Percentiles rank a stretch among this genome's conserved stretches.
Evolutionary conservation across 768 basidiomycete genomes (phyloP).

Genomic region (Chalciporus chontae): DNA sequence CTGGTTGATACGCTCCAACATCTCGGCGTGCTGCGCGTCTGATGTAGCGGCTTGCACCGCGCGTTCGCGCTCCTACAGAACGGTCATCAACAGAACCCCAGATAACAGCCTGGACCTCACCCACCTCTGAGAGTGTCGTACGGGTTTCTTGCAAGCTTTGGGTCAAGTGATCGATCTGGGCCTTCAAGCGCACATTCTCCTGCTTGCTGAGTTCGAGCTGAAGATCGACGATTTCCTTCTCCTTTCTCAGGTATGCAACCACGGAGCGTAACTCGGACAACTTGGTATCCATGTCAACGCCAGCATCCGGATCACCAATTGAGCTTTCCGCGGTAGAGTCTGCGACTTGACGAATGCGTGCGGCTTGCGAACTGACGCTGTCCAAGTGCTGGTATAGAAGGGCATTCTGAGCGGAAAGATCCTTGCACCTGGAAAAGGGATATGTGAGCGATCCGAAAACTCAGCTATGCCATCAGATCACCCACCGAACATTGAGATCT

Average conservation of each 20-base stretch:
- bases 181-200: conserved; percentile 70
- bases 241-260: conserved; percentile 78
- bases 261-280: conserved; percentile 73
- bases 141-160: conserved; percentile 70
- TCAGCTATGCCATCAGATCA: background rate
- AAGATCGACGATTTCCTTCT: conserved; percentile 89
- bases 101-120: conserved; percentile 4
- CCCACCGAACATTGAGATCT: conserved; percentile 69
- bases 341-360: conserved; percentile 72
- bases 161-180: conserved; percentile 70
- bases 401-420: conserved; percentile 70
- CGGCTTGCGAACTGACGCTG: conserved; percentile 76
- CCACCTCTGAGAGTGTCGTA: conserved; percentile 66
- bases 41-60: conserved; percentile 68
- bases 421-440: conserved; percentile 52
- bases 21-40: conserved; percentile 76
- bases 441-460: background rate
- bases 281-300: conserved; percentile 58
- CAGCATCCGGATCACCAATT: conserved; percentile 41
- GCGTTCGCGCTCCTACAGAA: conserved; percentile 70
- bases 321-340: conserved; percentile 43
- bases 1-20: conserved; percentile 83
- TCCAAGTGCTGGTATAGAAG: conserved; percentile 83
- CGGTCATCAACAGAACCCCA: no score
- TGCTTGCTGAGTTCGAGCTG: conserved; percentile 78